Evolutionary conservation across 352 stramenopile genomes (phyloP), one percentile per base, ranked within the genome.

Genomic region (Plasmopara halstedii): DNA sequence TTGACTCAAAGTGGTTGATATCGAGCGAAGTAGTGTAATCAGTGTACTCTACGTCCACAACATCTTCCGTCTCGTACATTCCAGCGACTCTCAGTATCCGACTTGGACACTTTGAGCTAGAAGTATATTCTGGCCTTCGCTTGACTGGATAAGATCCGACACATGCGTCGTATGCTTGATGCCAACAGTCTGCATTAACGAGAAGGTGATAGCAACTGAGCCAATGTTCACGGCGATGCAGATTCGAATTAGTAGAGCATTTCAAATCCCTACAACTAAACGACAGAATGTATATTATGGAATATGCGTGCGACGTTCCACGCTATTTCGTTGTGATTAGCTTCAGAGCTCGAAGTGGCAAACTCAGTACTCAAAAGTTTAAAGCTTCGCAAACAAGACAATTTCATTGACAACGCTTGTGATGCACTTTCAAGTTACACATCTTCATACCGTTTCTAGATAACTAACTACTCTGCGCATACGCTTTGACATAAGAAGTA

Each of bases 61-160:
- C 36, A 38, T 81, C 67, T 18, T 87, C 70, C 14, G 52, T 70
- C 36, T 87, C 70, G 54, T 84, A 84, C 3, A 82, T 50, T 42
- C 77, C 72, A 17, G 82, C 45, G 32, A n/a, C n/a, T n/a, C n/a
- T 85, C 72, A 21, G 84, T 62, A 40, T 87, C 73, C n/a, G 32
- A 70, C 80, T 41, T 77, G 55, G 1, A 47, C 46, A n/a, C n/a
- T n/a, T n/a, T n/a, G n/a, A n/a, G n/a, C n/a, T n/a, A n/a, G n/a
- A n/a, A n/a, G n/a, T n/a, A n/a, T n/a, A n/a, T 40, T 73, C 70
- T 42, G 56, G 25, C 25, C 11, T 6, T 10, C 25, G 25, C 25
- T 29, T 6, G 25, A 29, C 25, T 4, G 25, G n/a, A n/a, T n/a
- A n/a, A n/a, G n/a, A n/a, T n/a, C n/a, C n/a, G n/a, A n/a, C n/a